Base-by-base conservation (phyloP, 495 filamentous ascomycete genomes). In the Apodospora peruviana region DNA sequence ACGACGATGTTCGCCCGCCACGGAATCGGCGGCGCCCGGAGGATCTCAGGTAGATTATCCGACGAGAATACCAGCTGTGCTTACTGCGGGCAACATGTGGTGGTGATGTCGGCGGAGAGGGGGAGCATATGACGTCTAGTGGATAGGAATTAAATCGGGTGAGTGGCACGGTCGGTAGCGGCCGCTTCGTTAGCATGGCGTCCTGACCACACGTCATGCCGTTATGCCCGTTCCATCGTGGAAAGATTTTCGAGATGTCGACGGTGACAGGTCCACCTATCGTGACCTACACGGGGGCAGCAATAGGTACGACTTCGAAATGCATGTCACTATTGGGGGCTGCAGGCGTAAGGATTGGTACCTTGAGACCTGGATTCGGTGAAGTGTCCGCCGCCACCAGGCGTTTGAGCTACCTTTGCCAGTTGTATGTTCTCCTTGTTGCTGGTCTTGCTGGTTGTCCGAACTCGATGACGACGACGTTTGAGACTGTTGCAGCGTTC, bases 151-250 rank as follows among this genome's bases (percentile, higher is more conserved):
- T 2, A 24, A 16, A 4, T 2, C 1, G 2, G 22, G 36, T 12
- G 23, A 22, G 45, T 20, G 45, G 45, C 36, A 29, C 23, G 22
- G 18, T 10, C 22, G 35, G 45, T 40, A 48, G 45, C 36, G 45
- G 45, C 36, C 17, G 36, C 34, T 40, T 48, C 21, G 40, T 43
- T 25, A 4, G 27, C 22, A 16, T 43, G 10, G 45, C 45, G 22
- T 37, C 45, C 7, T 40, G 45, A 37, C 34, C 45, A 23, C 45
- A 48, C 34, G 45, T 48, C 36, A 40, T 48, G 35, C 36, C 37
- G 37, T 40, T 48, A 41, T 48, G 36, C 37, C 36, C 23, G 12
- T 16, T 12, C 45, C 45, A 48, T 17, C 37, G 16, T 23, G 45
- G 45, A 48, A 48, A 8, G 11, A 20, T 34, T 40, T 40, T 18